Conservation (phyloP, 257 asterid genomes). For the Solanum chilense region DNA sequence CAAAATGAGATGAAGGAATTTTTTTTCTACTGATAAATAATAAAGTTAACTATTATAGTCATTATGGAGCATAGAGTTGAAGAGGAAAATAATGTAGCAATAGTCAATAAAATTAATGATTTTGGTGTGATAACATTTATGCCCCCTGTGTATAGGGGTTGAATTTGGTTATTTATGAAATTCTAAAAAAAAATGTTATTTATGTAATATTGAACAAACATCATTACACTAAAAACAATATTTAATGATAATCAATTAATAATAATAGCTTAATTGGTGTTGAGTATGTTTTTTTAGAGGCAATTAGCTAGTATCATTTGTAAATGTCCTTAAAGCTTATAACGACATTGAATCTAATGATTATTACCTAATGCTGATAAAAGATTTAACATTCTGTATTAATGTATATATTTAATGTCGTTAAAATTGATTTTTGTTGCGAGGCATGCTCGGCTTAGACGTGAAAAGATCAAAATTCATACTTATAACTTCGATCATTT, state of each 20-base stretch:
- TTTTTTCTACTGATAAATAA: neutral
- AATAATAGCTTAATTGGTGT: accelerated
- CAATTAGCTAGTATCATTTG: too few species aligned
- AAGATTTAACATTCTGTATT: neutral
- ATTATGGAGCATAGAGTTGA: neutral
- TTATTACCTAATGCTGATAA: neutral
- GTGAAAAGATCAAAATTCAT: neutral
- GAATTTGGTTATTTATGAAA: neutral
- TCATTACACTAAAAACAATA: too few species aligned
- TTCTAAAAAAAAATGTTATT: neutral
- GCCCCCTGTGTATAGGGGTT: neutral
- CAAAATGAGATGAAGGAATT: neutral
- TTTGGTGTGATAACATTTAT: neutral
- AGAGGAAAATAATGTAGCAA: too few species aligned
- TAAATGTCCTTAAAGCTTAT: too few species aligned
- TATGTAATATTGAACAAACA: neutral
- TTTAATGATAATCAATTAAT: too few species aligned
- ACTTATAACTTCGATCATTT: neutral
- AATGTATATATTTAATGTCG: neutral
- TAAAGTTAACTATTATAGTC: neutral
- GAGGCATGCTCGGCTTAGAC: neutral
- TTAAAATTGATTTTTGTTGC: too few species aligned
- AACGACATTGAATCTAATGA: neutral
- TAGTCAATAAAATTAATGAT: neutral
- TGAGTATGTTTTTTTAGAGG: neutral